These are phyloP conservation scores for Phytophthora capsici DNA, from an alignment of 352 stramenopile species.

Conservation along the genomic window DNA sequence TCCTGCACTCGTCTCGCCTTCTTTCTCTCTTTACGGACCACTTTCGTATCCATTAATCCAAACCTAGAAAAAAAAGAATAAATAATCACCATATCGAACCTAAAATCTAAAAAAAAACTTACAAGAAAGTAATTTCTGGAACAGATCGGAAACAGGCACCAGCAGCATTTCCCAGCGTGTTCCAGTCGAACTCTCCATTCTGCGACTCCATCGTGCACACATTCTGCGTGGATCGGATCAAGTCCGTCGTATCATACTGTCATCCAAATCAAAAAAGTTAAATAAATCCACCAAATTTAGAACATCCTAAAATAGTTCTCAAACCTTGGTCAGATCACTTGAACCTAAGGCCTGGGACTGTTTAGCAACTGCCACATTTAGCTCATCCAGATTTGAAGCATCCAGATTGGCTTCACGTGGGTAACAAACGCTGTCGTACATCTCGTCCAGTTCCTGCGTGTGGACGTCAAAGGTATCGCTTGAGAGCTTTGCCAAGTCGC, in stretches of 20 bases:
- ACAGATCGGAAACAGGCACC: constrained; percentile 78
- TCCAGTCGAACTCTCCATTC: constrained; percentile 65
- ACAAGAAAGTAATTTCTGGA: constrained; percentile 78
- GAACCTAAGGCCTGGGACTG: constrained; percentile 74
- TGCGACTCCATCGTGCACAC: constrained; percentile 48
- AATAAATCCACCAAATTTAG: neutral
- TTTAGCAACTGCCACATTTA: constrained; percentile 78
- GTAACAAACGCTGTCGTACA: constrained; percentile 85
- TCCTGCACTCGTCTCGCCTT: constrained; percentile 45
- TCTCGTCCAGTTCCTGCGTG: constrained; percentile 68
- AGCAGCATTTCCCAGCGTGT: constrained; percentile 56
- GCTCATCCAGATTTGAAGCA: constrained; percentile 82
- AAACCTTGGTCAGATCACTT: constrained; percentile 77
- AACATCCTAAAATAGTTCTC: neutral
- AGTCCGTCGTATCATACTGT: constrained; percentile 68
- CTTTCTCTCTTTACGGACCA: constrained; percentile 77
- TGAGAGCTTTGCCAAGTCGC: constrained; percentile 68
- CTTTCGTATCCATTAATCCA: constrained; percentile 76
- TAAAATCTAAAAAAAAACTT: constrained; percentile 19
- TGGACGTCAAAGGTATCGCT: constrained; percentile 66
- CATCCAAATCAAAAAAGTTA: constrained; percentile 3
- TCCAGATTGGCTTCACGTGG: constrained; percentile 84
- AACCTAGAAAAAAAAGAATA: constrained; percentile 45
- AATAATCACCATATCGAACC: neutral
- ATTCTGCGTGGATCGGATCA: constrained; percentile 62